Percentiles rank a stretch among this genome's conserved stretches.
These are phyloP conservation scores for Isatis tinctoria DNA, from an alignment of 345 rosid genomes.

Conservation along the genomic window DNA sequence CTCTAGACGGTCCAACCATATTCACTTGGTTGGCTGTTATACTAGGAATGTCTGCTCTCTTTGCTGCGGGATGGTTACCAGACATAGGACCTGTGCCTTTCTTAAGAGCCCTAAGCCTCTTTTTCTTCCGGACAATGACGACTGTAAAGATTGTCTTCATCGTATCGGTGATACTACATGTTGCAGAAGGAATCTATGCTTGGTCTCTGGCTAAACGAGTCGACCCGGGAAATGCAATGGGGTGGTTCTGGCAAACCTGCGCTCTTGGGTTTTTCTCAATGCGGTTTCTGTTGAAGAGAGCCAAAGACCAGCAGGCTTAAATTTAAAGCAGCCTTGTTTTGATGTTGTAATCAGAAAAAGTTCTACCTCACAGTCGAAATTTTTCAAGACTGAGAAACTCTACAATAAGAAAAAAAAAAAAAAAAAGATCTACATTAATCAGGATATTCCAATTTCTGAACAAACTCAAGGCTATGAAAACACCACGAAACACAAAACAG, in stretches of 20 bases:
- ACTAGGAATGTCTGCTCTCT: slow-evolving; percentile 48
- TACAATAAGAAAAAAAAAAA: neutral
- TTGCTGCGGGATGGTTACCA: slow-evolving; percentile 61
- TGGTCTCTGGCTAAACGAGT: slow-evolving; percentile 61
- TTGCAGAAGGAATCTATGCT: slow-evolving; percentile 55
- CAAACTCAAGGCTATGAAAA: neutral
- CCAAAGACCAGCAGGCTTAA: slow-evolving; percentile 23
- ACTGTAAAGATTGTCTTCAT: slow-evolving; percentile 40
- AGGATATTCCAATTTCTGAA: neutral
- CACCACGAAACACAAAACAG: neutral
- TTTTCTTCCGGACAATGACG: slow-evolving; percentile 51
- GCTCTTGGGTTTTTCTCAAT: slow-evolving; percentile 62
- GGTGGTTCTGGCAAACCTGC: slow-evolving; percentile 87
- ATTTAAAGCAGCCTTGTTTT: neutral
- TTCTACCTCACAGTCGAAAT: neutral
- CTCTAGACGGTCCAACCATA: slow-evolving; percentile 65
- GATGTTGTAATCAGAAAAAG: slow-evolving; percentile 41
- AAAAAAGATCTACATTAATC: slow-evolving; percentile 11
- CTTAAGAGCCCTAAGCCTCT: slow-evolving; percentile 49
- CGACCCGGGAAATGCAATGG: slow-evolving; percentile 63
- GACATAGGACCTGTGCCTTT: slow-evolving; percentile 58
- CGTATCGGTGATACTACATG: slow-evolving; percentile 36
- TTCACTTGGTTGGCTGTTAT: slow-evolving; percentile 47
- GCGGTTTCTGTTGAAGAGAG: slow-evolving; percentile 62
- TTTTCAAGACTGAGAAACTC: neutral